Evolutionary conservation across 495 filamentous ascomycete genomes (phyloP), one percentile per base, ranked within the genome.

Genomic region (Neurospora sp.): DNA sequence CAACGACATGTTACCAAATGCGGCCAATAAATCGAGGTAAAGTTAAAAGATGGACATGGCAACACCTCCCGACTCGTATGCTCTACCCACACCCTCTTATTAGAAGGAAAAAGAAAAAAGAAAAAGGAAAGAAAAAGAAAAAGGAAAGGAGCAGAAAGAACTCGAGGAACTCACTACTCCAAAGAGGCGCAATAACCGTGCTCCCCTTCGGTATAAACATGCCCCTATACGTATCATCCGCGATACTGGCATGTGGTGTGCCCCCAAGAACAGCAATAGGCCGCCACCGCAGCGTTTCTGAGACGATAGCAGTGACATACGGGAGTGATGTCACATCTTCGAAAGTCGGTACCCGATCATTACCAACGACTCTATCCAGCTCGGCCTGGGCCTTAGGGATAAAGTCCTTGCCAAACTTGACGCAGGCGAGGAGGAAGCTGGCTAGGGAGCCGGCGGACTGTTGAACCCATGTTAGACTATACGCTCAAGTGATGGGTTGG

Each of bases 381-480:
- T 90, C 88, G 41, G 83, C 83, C 68, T 89, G 88, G 12, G 86
- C 85, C 45, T 84, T 80, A 18, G 79, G 81, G 35, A 84, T 82
- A 61, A 85, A 79, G 39, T 79, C 78, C 0, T 83, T 82, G 37
- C 84, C 85, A 39, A 85, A 89, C 77, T 78, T 85, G 71, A 75
- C 84, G 77, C 89, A 84, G 3, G 87, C 88, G 5, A 91, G 84
- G 44, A 91, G 78, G 59, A 88, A 88, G 35, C 84, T 86, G 61
- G 85, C 85, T 22, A 91, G 48, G 9, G 81, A 80, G 16, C 81
- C 80, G 9, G 80, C 78, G 0, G 81, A 83, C 81, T 83, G 41
- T 35, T 85, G 80, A 39, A 79, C 35, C 35, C 35, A 37, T 37
- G 38, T 9, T 9, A 45, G 42, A 9, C 42, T 45, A n/a, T 1